A percentile compares a stretch with the other conserved stretches of the same genome.
These are phyloP conservation scores for Angomonas desouzai DNA, from an alignment of 208 protist genomes.

Conservation along the genomic window DNA sequence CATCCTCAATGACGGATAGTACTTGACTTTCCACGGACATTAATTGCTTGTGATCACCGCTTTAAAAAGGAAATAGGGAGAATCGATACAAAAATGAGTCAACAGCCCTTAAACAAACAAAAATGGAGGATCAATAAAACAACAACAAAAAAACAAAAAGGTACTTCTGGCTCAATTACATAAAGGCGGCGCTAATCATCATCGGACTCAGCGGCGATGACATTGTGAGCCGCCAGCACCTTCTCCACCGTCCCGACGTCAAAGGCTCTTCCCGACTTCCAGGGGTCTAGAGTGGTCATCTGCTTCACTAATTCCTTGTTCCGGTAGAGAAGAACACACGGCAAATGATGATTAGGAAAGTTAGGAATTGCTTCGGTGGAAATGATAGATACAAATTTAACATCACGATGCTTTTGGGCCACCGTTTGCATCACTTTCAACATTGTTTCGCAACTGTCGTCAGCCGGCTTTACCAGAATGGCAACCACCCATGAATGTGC, in stretches of 20 bases:
- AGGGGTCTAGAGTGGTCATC: conserved; percentile 59
- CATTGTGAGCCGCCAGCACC: conserved; percentile 36
- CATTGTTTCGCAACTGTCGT: conserved; percentile 74
- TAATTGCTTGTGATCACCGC: too few species aligned
- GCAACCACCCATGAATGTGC: conserved; percentile 61
- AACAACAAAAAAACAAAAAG: conserved; percentile 13
- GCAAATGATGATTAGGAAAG: conserved; percentile 73
- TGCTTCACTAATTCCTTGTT: conserved; percentile 61
- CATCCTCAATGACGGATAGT: not conserved
- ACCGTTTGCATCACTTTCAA: conserved; percentile 62
- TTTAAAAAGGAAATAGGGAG: too few species aligned
- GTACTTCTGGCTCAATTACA: too few species aligned
- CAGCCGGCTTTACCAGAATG: conserved; percentile 58
- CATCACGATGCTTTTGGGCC: conserved; percentile 55
- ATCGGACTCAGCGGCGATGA: conserved; percentile 36
- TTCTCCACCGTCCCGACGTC: conserved; percentile 47
- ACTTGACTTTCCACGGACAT: not conserved
- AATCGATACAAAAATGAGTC: too few species aligned
- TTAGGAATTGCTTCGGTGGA: conserved; percentile 74
- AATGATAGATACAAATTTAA: conserved; percentile 86
- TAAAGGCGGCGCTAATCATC: conserved; percentile 12
- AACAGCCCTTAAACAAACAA: too few species aligned
- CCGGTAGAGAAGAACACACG: conserved; percentile 82
- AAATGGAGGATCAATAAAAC: not conserved
- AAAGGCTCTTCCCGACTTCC: conserved; percentile 37